Percentiles rank a stretch among this genome's conserved stretches.
These are phyloP conservation scores for Pythium pyrilobum DNA, from an alignment of 352 stramenopile species.

Conservation along the genomic window DNA sequence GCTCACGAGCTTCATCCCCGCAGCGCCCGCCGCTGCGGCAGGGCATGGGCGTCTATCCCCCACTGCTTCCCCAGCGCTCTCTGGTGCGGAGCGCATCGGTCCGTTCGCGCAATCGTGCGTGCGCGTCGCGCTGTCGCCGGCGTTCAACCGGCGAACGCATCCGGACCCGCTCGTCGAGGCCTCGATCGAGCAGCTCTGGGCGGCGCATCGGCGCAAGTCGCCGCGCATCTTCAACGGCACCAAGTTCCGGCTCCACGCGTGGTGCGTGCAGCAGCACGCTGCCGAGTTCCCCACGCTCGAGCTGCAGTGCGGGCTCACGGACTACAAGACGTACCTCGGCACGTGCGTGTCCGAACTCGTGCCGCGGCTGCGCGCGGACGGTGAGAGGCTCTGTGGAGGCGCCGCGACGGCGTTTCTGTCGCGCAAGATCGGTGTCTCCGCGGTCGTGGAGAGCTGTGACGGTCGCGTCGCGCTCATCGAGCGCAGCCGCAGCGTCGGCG, in stretches of 20 bases:
- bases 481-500: conserved; percentile 52
- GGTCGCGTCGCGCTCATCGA: conserved; percentile 59
- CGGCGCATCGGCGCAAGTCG: conserved; percentile 17
- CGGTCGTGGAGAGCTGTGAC: conserved; percentile 59
- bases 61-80: background rate
- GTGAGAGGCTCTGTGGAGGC: background rate
- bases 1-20: conserved; percentile 15
- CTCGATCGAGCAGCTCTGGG: conserved; percentile 37
- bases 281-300: conserved; percentile 4
- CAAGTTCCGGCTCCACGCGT: conserved; percentile 56
- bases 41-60: background rate
- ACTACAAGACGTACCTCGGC: conserved; percentile 76
- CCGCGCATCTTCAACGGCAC: conserved; percentile 68
- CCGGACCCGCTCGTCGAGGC: conserved; percentile 34
- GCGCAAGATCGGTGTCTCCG: conserved; percentile 75
- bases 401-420: conserved; percentile 60
- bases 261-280: background rate
- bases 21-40: background rate
- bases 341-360: conserved; percentile 55
- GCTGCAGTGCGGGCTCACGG: conserved; percentile 44
- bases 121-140: conserved; percentile 24
- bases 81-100: background rate
- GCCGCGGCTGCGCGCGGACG: conserved; percentile 29
- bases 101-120: background rate
- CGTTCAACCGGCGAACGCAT: conserved; percentile 39